Evolutionary conservation across 306 rosid species (phyloP).

Genomic region (Inga laurina): DNA sequence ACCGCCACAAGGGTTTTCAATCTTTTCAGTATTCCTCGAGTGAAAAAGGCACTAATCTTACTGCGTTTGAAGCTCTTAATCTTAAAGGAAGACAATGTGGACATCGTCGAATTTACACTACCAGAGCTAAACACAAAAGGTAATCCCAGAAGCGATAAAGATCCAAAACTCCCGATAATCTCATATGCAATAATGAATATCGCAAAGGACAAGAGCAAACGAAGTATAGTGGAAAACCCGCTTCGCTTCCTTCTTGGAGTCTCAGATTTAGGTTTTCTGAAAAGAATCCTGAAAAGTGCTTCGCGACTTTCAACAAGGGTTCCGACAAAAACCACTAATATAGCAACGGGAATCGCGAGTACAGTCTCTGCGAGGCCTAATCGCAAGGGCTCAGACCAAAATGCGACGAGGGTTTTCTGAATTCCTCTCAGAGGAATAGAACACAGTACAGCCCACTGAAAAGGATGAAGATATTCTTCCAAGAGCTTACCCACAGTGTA

Average conservation of each 20-base stretch:
- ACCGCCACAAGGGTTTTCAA: constrained; percentile 76
- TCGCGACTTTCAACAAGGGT: constrained; percentile 82
- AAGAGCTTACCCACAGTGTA: constrained; percentile 69
- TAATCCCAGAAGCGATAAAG: constrained; percentile 55
- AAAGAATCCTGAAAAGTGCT: constrained; percentile 44
- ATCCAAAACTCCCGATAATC: constrained; percentile 64
- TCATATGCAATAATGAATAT: constrained; percentile 74
- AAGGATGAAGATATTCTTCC: constrained; percentile 76
- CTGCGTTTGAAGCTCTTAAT: constrained; percentile 73
- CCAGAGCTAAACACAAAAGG: constrained; percentile 73
- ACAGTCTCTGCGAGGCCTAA: constrained; percentile 86
- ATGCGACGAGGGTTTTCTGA: constrained; percentile 68
- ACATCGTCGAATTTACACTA: constrained; percentile 76
- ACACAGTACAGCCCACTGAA: constrained; percentile 93
- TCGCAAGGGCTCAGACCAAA: constrained; percentile 76
- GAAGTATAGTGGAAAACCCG: constrained; percentile 71
- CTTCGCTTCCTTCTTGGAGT: constrained; percentile 36
- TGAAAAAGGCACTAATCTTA: constrained; percentile 66
- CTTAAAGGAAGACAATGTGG: constrained; percentile 67
- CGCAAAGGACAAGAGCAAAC: constrained; percentile 80
- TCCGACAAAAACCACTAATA: constrained; percentile 67
- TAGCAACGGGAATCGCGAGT: constrained; percentile 73
- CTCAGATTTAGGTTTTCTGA: constrained; percentile 56
- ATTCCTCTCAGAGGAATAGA: constrained; percentile 86
- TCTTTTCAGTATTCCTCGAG: constrained; percentile 61